phyloP scores from a whole-genome alignment of 2,329 filamentous ascomycete genomes.

The Sporothrix luriei region DNA sequence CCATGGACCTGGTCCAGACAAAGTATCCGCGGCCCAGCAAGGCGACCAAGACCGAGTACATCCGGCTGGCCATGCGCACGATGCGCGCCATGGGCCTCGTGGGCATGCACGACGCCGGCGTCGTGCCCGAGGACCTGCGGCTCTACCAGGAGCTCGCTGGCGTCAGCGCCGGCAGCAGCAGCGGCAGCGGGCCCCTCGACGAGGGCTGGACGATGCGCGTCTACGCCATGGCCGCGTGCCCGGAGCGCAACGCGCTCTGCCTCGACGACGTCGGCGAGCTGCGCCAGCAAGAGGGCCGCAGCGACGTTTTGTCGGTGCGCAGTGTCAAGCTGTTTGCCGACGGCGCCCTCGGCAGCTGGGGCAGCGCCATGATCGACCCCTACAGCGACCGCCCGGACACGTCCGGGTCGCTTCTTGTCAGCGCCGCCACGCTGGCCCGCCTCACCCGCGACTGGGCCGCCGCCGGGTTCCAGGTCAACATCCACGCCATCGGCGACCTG shows the following conservation, averaged over 20 bases:
- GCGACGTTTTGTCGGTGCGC: conserved; percentile 58
- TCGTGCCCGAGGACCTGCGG: conserved; percentile 56
- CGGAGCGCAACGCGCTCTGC: conserved; percentile 65
- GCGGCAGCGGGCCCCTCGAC: conserved; percentile 45
- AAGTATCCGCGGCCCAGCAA: conserved; percentile 60
- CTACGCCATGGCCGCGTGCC: conserved; percentile 70
- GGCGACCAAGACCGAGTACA: conserved; percentile 56
- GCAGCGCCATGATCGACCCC: conserved; percentile 70
- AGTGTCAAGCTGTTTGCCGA: conserved; percentile 73
- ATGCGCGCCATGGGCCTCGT: conserved; percentile 68
- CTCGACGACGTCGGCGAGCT: conserved; percentile 53
- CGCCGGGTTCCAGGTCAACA: conserved; percentile 68
- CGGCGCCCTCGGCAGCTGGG: conserved; percentile 71
- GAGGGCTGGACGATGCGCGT: conserved; percentile 64
- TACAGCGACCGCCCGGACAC: conserved; percentile 65
- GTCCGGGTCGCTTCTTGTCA: conserved; percentile 67
- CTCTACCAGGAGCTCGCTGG: conserved; percentile 57
- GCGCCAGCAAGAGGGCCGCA: conserved; percentile 41
- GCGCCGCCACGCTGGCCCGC: conserved; percentile 59
- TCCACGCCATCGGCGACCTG: conserved; percentile 71
- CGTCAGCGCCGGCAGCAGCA: conserved; percentile 33
- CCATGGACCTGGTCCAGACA: conserved; percentile 63
- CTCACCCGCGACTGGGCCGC: conserved; percentile 61
- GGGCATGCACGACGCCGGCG: conserved; percentile 70
- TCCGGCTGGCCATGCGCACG: conserved; percentile 62